Evolutionary conservation across 805 yeast genomes (phyloP).

Genomic region (Candida nonsorbophila): DNA sequence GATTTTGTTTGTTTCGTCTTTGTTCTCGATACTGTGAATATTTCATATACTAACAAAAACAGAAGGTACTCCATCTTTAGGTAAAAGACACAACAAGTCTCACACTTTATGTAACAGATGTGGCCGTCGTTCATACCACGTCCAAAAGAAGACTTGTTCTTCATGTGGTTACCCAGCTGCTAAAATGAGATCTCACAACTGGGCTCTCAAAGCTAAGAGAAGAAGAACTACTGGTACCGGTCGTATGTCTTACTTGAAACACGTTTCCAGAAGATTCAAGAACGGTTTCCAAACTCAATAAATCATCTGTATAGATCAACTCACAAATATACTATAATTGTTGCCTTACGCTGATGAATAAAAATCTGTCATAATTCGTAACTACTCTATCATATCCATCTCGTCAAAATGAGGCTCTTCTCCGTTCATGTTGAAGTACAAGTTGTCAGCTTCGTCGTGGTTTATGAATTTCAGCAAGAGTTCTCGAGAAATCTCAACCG

Average conservation of each 20-base stretch:
- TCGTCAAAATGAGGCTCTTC: constrained; percentile 21
- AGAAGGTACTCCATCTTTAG: constrained; percentile 99
- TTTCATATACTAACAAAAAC: constrained; percentile 13
- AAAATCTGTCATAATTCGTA: neutral
- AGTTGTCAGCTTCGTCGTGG: constrained; percentile 73
- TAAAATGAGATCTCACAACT: constrained; percentile 97
- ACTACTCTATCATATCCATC: constrained; percentile 15
- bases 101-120: constrained; percentile 99
- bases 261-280: constrained; percentile 96
- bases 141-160: constrained; percentile 98
- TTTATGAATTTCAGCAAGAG: constrained; percentile 63
- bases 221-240: constrained; percentile 99
- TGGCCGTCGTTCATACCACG: constrained; percentile 98
- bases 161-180: constrained; percentile 99
- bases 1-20: too few species aligned
- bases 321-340: constrained; percentile 1
- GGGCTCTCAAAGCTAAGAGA: constrained; percentile 99
- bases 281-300: constrained; percentile 81
- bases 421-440: constrained; percentile 60
- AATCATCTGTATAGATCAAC: constrained; percentile 3
- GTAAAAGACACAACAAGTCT: constrained; percentile 99
- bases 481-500: constrained; percentile 65
- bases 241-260: constrained; percentile 97
- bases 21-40: too few species aligned
- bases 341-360: neutral